Evolutionary conservation across 1,139 yeast genomes (phyloP).

Genomic region (Suhomyces taliae): DNA sequence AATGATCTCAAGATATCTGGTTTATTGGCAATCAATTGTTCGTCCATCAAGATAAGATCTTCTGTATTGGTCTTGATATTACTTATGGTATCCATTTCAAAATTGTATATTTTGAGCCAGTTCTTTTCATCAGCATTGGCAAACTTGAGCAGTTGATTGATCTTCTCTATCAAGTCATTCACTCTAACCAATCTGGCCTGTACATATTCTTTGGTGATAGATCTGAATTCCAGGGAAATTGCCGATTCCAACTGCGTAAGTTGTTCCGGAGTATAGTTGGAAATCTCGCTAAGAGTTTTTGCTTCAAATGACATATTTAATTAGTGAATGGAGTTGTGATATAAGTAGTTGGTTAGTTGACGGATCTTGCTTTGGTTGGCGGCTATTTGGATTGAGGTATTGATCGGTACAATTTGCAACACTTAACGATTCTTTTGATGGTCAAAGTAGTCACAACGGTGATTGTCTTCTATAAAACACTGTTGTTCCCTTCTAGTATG

Average conservation of each 20-base stretch:
- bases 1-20: constrained; percentile 22
- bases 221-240: constrained; percentile 33
- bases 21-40: constrained; percentile 17
- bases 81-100: constrained; percentile 37
- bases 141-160: constrained; percentile 29
- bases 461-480: too few species aligned
- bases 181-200: constrained; percentile 34
- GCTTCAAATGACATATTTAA: neutral
- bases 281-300: constrained; percentile 9
- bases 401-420: too few species aligned
- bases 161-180: constrained; percentile 27
- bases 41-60: constrained; percentile 23
- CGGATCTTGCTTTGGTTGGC: too few species aligned
- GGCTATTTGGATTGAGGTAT: too few species aligned
- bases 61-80: constrained; percentile 37
- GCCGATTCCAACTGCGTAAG: constrained; percentile 29
- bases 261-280: constrained; percentile 29
- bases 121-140: constrained; percentile 31
- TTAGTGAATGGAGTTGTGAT: neutral
- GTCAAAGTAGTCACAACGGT: too few species aligned
- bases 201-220: constrained; percentile 30
- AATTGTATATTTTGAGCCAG: constrained; percentile 36
- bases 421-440: too few species aligned
- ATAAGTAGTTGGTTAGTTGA: neutral
- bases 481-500: too few species aligned